Conservation (phyloP, 164 flowering plant species). For the Litsea cubeba region DNA sequence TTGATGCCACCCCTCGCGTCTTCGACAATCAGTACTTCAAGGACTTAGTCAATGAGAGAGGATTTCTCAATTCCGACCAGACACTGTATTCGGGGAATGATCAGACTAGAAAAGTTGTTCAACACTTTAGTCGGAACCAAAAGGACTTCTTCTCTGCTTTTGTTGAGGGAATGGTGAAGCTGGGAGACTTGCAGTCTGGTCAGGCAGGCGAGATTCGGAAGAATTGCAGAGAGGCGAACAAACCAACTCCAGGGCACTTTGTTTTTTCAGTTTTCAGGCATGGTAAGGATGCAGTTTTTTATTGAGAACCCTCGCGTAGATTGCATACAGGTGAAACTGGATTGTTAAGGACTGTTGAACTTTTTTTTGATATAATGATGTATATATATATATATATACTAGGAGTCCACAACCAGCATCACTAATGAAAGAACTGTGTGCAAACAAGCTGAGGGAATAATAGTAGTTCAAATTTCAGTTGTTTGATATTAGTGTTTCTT, state of each 20-base stretch:
- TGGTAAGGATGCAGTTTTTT: neutral
- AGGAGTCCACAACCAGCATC: no score
- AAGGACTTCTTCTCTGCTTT: constrained; percentile 57
- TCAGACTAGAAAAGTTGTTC: constrained; percentile 47
- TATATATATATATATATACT: no score
- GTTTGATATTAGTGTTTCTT: no score
- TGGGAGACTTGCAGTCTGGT: constrained; percentile 74
- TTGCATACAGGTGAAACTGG: neutral
- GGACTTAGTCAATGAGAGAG: constrained; percentile 68
- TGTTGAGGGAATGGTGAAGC: constrained; percentile 71
- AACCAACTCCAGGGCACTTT: neutral
- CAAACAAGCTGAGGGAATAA: no score
- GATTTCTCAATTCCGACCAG: constrained; percentile 82
- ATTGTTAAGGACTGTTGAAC: no score
- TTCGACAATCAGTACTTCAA: constrained; percentile 88
- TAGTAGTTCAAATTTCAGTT: no score
- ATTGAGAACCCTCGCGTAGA: neutral
- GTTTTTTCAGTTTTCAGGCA: neutral
- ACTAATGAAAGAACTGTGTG: no score
- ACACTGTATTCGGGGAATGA: constrained; percentile 38
- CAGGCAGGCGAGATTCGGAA: constrained; percentile 66
- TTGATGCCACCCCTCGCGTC: constrained; percentile 63
- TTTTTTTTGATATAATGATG: no score
- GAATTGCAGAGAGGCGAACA: constrained; percentile 67
- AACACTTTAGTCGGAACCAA: constrained; percentile 38